Conservation (phyloP, 2,329 filamentous ascomycete genomes). For the Aspergillus fumigatus region DNA sequence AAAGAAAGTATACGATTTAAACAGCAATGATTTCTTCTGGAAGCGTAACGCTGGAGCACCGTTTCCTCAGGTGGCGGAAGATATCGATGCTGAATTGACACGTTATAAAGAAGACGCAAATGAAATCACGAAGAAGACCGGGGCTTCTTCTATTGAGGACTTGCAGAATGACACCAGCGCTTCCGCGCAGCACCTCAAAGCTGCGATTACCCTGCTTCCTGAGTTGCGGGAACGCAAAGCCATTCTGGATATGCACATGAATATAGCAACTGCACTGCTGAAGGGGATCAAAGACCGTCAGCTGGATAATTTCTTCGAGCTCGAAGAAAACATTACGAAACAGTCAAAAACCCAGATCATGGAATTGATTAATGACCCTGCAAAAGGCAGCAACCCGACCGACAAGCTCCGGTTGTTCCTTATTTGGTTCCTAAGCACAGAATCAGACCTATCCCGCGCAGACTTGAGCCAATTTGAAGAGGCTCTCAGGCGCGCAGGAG, state of each 20-base stretch:
- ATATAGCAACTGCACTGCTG: constrained; percentile 75
- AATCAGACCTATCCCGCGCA: constrained; percentile 74
- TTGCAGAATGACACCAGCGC: constrained; percentile 83
- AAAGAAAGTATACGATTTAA: constrained; percentile 88
- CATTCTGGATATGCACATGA: constrained; percentile 98
- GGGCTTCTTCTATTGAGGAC: constrained; percentile 87
- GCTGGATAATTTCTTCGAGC: constrained; percentile 90
- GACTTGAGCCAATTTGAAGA: constrained; percentile 87
- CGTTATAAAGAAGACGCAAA: constrained; percentile 94
- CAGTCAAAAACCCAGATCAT: constrained; percentile 85
- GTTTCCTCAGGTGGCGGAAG: constrained; percentile 93
- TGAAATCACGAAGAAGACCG: constrained; percentile 92
- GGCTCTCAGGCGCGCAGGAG: constrained; percentile 68
- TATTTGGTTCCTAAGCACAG: constrained; percentile 94
- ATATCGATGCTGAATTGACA: constrained; percentile 88
- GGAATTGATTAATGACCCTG: constrained; percentile 73
- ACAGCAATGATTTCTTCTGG: constrained; percentile 93
- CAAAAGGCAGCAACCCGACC: constrained; percentile 75
- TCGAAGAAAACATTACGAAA: constrained; percentile 89
- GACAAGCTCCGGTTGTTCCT: constrained; percentile 94
- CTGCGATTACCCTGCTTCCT: constrained; percentile 86
- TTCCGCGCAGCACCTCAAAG: constrained; percentile 90
- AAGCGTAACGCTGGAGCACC: constrained; percentile 82
- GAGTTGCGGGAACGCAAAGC: constrained; percentile 89
- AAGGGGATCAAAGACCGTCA: constrained; percentile 91